Evolutionary conservation across 2,329 filamentous ascomycete genomes (phyloP).

Genomic region (Cryphonectria nitschkei): DNA sequence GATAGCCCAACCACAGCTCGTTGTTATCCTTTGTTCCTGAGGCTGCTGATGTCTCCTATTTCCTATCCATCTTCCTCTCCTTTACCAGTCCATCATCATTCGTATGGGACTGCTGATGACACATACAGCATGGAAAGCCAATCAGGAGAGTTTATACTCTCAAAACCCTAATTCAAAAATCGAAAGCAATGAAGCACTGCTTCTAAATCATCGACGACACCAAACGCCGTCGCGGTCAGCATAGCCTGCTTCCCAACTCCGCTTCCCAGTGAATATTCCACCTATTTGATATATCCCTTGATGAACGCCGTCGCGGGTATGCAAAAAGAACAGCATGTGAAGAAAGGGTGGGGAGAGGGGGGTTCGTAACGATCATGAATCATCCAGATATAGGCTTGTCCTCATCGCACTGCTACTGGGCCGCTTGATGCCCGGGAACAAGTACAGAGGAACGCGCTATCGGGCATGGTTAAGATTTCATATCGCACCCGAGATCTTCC

Average conservation of each 20-base stretch:
- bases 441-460: slow-evolving; percentile 2
- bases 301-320: slow-evolving; percentile 24
- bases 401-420: slow-evolving; percentile 8
- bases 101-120: slow-evolving; percentile 10
- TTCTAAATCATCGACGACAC: background rate
- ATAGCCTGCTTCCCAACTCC: slow-evolving; percentile 6
- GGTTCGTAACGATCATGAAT: slow-evolving; percentile 30
- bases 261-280: background rate
- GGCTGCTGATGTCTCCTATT: background rate
- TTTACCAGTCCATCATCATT: slow-evolving; percentile 4
- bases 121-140: background rate
- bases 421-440: background rate
- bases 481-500: slow-evolving; percentile 55
- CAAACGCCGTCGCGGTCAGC: background rate
- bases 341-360: background rate
- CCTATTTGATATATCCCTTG: slow-evolving; percentile 9
- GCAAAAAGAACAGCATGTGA: slow-evolving; percentile 26
- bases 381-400: slow-evolving; percentile 23
- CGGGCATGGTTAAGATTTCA: background rate
- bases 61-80: slow-evolving; percentile 8
- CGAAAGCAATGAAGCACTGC: slow-evolving; percentile 7
- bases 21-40: slow-evolving; percentile 6
- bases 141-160: slow-evolving; percentile 12
- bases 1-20: background rate
- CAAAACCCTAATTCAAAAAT: slow-evolving; percentile 5